Evolutionary conservation across 1,284 basidiomycete species (phyloP).

Genomic region (Golubevia sp.): DNA sequence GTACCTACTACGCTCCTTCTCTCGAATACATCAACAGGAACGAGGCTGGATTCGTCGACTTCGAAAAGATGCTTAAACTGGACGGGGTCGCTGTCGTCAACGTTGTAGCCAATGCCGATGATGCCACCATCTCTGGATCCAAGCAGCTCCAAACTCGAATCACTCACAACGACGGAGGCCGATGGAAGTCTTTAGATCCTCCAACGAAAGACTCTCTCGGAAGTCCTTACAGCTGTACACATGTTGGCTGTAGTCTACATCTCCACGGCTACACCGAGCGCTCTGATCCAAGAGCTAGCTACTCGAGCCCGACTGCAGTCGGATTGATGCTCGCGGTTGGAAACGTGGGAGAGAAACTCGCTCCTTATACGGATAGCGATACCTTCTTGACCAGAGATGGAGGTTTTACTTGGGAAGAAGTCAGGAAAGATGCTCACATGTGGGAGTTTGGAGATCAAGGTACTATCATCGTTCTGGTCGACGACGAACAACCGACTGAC

Average conservation of each 20-base stretch:
- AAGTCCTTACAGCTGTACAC: conserved; percentile 45
- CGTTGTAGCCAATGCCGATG: conserved; percentile 49
- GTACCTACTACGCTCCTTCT: conserved; percentile 50
- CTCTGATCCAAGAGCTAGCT: conserved; percentile 38
- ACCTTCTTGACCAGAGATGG: conserved; percentile 60
- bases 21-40: conserved; percentile 57
- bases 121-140: conserved; percentile 36
- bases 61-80: conserved; percentile 59
- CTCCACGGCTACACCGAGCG: conserved; percentile 57
- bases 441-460: conserved; percentile 61
- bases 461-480: conserved; percentile 54
- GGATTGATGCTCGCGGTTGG: conserved; percentile 60
- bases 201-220: conserved; percentile 40
- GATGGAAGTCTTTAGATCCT: conserved; percentile 45
- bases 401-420: conserved; percentile 60
- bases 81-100: conserved; percentile 58
- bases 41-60: conserved; percentile 52
- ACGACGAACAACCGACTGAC: conserved; percentile 52
- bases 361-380: conserved; percentile 49
- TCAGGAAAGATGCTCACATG: conserved; percentile 57
- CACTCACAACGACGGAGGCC: conserved; percentile 59
- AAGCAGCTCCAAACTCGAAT: conserved; percentile 53
- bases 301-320: conserved; percentile 47
- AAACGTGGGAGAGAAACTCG: conserved; percentile 50
- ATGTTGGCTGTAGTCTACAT: conserved; percentile 53